These are phyloP conservation scores for Panicum miliaceum DNA, from an alignment of 176 grass and related monocot species.

Conservation along the genomic window DNA sequence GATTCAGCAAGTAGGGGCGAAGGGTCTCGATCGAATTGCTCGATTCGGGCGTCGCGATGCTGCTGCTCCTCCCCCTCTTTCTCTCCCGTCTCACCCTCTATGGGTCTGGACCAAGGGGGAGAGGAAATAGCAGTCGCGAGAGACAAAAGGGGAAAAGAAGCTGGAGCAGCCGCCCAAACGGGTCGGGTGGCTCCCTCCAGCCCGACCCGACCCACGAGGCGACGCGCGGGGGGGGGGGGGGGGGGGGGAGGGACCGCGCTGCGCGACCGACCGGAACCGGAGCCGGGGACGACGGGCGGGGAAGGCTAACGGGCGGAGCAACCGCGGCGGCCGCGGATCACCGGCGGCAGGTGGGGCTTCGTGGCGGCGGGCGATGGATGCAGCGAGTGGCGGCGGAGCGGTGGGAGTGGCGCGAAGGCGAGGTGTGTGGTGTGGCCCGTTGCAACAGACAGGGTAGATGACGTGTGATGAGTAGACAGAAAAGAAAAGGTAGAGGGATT, in stretches of 20 bases:
- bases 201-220: neutral
- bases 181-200: conserved; percentile 14
- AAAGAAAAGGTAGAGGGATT: neutral
- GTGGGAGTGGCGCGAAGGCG: neutral
- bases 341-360: neutral
- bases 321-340: neutral
- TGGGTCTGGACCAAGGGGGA: conserved; percentile 24
- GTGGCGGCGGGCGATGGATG: neutral
- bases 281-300: neutral
- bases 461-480: neutral
- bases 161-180: conserved; percentile 3
- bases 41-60: conserved; percentile 53
- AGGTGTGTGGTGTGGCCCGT: conserved; percentile 2
- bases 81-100: neutral
- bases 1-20: conserved; percentile 25
- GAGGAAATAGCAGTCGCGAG: conserved; percentile 33
- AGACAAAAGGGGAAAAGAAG: conserved; percentile 34
- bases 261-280: neutral
- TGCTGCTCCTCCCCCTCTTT: conserved; percentile 10
- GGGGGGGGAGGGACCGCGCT: neutral
- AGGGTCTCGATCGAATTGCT: conserved; percentile 33
- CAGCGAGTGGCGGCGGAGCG: neutral
- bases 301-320: too few relatives aligned
- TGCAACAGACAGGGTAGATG: conserved; percentile 32
- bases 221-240: neutral